A percentile compares a stretch with the other conserved stretches of the same genome.
phyloP scores from a whole-genome alignment of 1,284 basidiomycete genomes.

The Rhodotorula glutinis region DNA sequence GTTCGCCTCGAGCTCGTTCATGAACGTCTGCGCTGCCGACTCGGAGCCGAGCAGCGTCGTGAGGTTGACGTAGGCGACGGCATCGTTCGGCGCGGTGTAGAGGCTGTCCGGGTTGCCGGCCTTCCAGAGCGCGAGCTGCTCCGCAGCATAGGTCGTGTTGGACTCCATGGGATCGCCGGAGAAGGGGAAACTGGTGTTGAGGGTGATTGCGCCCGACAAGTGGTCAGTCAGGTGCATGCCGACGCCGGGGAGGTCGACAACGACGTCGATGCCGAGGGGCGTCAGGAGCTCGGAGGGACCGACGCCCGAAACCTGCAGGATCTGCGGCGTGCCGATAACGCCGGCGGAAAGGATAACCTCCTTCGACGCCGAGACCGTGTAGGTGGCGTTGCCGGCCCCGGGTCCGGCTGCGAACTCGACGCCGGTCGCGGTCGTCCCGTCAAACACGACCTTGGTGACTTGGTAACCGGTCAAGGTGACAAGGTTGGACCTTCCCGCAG shows the following conservation, averaged over 20 bases:
- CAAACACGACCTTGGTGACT: slow-evolving; percentile 65
- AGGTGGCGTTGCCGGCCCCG: slow-evolving; percentile 45
- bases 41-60: slow-evolving; percentile 54
- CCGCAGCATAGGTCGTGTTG: slow-evolving; percentile 39
- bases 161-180: slow-evolving; percentile 40
- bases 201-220: slow-evolving; percentile 41
- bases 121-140: slow-evolving; percentile 40
- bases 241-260: slow-evolving; percentile 57
- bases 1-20: slow-evolving; percentile 48
- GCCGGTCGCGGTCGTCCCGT: slow-evolving; percentile 53
- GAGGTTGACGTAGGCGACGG: slow-evolving; percentile 63
- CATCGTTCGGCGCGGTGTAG: slow-evolving; percentile 65
- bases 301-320: slow-evolving; percentile 68
- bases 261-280: slow-evolving; percentile 55
- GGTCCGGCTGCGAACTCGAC: slow-evolving; percentile 55
- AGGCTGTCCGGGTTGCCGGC: slow-evolving; percentile 48
- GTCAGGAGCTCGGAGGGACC: slow-evolving; percentile 61
- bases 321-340: slow-evolving; percentile 49
- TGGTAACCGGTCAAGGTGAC: slow-evolving; percentile 59
- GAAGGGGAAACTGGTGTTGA: slow-evolving; percentile 37
- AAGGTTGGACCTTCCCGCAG: slow-evolving; percentile 56
- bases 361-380: slow-evolving; percentile 56
- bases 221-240: slow-evolving; percentile 46
- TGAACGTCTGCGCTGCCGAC: slow-evolving; percentile 40
- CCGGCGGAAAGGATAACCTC: slow-evolving; percentile 65